phyloP scores from a whole-genome alignment of 2,329 filamentous ascomycete species.

The Massarina eburnea region DNA sequence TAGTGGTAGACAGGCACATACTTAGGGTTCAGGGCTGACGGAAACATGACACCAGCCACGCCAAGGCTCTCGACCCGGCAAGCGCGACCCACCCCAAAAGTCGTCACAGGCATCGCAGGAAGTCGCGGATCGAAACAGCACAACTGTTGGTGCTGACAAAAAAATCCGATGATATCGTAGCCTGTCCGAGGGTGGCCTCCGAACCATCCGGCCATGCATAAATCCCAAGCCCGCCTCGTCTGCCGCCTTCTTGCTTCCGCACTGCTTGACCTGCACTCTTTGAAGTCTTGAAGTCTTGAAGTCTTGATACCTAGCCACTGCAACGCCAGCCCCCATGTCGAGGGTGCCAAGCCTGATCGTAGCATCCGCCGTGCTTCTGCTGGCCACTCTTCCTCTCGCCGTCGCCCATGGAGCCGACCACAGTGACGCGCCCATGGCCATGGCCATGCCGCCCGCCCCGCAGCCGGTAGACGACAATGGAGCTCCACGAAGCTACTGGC shows the following conservation, averaged over 20 bases:
- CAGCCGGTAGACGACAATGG: constrained; percentile 16
- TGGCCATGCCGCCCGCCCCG: constrained; percentile 24
- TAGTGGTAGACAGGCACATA: neutral
- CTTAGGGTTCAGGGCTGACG: neutral
- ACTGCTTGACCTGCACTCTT: constrained; percentile 1
- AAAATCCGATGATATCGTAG: constrained; percentile 16
- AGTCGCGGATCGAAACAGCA: constrained; percentile 22
- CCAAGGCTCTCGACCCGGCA: neutral
- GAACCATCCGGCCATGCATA: constrained; percentile 23
- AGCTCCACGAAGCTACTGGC: constrained; percentile 60
- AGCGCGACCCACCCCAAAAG: constrained; percentile 7
- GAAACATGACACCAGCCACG: neutral
- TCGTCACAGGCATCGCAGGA: constrained; percentile 9
- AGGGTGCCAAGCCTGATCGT: constrained; percentile 19
- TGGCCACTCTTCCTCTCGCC: constrained; percentile 43
- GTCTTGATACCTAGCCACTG: neutral
- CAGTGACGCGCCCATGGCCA: constrained; percentile 22
- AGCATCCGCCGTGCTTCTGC: constrained; percentile 43
- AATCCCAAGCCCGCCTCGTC: constrained; percentile 9
- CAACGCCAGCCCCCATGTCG: constrained; percentile 26
- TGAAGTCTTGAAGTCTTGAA: neutral
- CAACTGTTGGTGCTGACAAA: constrained; percentile 29
- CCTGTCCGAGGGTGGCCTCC: constrained; percentile 9
- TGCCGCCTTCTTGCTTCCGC: constrained; percentile 8
- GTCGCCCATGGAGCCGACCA: constrained; percentile 46